These are phyloP conservation scores for Paracorniculantispora psalliotae DNA, from an alignment of 2,329 filamentous ascomycete genomes.

Conservation along the genomic window DNA sequence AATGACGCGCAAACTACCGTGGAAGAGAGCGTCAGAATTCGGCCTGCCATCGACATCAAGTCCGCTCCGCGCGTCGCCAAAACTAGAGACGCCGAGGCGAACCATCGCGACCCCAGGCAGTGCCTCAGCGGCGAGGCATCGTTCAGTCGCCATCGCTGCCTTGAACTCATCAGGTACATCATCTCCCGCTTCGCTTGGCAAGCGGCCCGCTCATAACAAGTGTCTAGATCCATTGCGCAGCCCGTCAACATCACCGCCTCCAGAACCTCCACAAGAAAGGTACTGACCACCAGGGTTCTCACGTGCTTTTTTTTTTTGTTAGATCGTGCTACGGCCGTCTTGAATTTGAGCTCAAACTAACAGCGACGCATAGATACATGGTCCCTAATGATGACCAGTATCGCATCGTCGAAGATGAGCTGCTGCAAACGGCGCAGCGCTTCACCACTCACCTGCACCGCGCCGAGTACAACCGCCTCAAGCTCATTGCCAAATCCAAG, in stretches of 20 bases:
- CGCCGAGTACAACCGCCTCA: slow-evolving; percentile 69
- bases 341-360: neutral
- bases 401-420: slow-evolving; percentile 82
- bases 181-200: neutral
- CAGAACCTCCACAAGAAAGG: slow-evolving; percentile 43
- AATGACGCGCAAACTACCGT: slow-evolving; percentile 51
- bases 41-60: slow-evolving; percentile 8
- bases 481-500: slow-evolving; percentile 48
- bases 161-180: slow-evolving; percentile 10
- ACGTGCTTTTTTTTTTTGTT: neutral
- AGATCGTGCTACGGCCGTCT: neutral
- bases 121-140: neutral
- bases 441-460: slow-evolving; percentile 74
- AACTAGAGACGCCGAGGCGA: neutral
- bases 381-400: slow-evolving; percentile 66
- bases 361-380: slow-evolving; percentile 50
- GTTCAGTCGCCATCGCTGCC: neutral
- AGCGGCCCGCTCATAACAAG: slow-evolving; percentile 15
- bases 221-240: slow-evolving; percentile 26
- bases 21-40: slow-evolving; percentile 32
- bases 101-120: neutral
- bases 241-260: slow-evolving; percentile 49
- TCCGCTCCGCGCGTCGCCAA: neutral
- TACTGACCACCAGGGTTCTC: slow-evolving; percentile 21
- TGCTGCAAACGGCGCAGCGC: slow-evolving; percentile 58